A percentile compares a stretch with the other conserved stretches of the same genome.
These are phyloP conservation scores for Ananas comosus DNA, from an alignment of 176 grass and related monocot genomes.

Conservation along the genomic window DNA sequence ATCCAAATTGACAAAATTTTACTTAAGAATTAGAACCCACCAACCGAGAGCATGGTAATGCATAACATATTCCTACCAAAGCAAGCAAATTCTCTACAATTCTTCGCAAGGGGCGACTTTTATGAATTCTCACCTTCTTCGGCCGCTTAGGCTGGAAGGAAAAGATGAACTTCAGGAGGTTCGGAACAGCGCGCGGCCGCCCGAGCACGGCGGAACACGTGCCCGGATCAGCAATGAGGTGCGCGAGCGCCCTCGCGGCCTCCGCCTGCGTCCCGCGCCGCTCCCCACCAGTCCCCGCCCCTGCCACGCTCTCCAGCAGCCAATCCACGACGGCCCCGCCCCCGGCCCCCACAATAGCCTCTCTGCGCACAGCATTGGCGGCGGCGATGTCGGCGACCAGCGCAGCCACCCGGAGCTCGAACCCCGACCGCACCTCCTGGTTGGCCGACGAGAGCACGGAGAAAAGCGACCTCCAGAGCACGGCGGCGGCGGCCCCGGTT, in stretches of 20 bases:
- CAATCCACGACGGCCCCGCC: conserved; percentile 77
- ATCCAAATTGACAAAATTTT: no score
- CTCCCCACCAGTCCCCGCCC: conserved; percentile 5
- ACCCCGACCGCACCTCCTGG: conserved; percentile 75
- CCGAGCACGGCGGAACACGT: conserved; percentile 56
- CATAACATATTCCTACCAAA: no score
- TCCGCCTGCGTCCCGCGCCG: conserved; percentile 47
- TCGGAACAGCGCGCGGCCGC: conserved; percentile 52
- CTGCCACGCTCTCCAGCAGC: conserved; percentile 64
- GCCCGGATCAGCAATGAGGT: conserved; percentile 54
- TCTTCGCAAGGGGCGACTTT: no score
- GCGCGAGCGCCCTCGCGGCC: conserved; percentile 73
- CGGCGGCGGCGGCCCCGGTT: conserved; percentile 50
- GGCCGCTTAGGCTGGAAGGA: conserved; percentile 72
- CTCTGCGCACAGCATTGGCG: conserved; percentile 46
- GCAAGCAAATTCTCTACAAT: no score
- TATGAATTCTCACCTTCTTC: conserved; percentile 42
- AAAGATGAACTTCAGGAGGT: conserved; percentile 86
- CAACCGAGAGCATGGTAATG: no score
- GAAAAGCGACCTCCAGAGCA: conserved; percentile 62
- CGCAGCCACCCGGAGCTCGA: conserved; percentile 85
- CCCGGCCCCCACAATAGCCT: conserved; percentile 67
- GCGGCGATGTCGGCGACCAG: conserved; percentile 82
- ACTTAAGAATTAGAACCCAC: no score
- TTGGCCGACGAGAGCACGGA: conserved; percentile 84